Evolutionary conservation across 495 filamentous ascomycete species (phyloP), one percentile per base, ranked within the genome.

Genomic region (Oidiodendron maius): DNA sequence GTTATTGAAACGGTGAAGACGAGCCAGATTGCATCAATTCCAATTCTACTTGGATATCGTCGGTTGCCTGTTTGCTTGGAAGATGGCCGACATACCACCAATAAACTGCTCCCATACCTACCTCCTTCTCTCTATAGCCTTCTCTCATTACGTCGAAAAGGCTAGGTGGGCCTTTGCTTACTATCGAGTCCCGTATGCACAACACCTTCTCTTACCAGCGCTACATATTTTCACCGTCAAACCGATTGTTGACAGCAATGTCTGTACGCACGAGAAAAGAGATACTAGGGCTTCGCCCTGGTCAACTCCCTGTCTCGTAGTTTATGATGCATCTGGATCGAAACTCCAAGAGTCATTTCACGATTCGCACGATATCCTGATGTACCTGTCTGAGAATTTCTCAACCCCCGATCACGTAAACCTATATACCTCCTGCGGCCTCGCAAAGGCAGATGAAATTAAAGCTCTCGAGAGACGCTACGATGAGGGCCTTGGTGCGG

Each of bases 131-230:
- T 28, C 46, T 17, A 50, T 50, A 5, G 24, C 37, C 16, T 5
- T 42, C 25, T 50, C 46, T 11, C 46, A 50, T 17, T 50, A 22
- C 46, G 42, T 41, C 46, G 46, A 50, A 42, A 50, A 50, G n/a
- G 46, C 37, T n/a, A 23, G 46, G 10, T 50, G 46, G 46, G 46
- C 46, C 21, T 18, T 50, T n/a, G 13, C 37, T 17, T 50, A 50
- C 18, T 42, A 50, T 22, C 3, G 26, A 16, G 46, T 50, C 38
- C 37, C 22, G 16, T 50, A 50, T 18, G 36, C 37, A 21, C 38
- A 50, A 2, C 46, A 50, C 12, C 46, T 50, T 13, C 37, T 50
- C 22, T 21, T 50, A 22, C 46, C 46, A 21, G 40, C 23, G 37
- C 12, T 50, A 10, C 46, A 50, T 17, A 34, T 50, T n/a, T 41